These are phyloP conservation scores for Datisca glomerata DNA, from an alignment of 306 rosid species.

Conservation along the genomic window DNA sequence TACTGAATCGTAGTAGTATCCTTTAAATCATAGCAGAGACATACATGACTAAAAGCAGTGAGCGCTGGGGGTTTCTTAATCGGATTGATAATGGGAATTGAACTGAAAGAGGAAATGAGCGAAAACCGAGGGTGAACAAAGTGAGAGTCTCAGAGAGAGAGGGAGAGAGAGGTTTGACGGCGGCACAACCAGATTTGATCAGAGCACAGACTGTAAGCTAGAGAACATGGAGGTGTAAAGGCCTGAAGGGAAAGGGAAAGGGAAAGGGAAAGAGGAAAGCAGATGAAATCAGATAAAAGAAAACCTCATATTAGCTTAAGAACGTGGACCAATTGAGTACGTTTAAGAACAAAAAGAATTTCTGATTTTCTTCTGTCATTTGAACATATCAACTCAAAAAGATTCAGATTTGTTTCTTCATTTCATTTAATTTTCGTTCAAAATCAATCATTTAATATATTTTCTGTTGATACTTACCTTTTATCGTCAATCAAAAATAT, in stretches of 20 bases:
- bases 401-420: no score
- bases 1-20: neutral
- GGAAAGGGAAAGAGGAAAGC: neutral
- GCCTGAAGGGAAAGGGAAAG: conserved; percentile 5
- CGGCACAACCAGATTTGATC: conserved; percentile 22
- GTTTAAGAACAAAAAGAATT: neutral
- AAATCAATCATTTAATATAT: neutral
- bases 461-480: no score
- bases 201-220: conserved; percentile 17
- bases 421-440: neutral
- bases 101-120: neutral
- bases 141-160: conserved; percentile 7
- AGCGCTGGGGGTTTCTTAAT: neutral
- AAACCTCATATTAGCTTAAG: neutral
- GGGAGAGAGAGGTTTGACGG: conserved; percentile 8
- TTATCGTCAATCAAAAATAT: neutral
- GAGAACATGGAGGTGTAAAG: conserved; percentile 9
- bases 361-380: neutral
- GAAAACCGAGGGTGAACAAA: neutral
- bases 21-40: conserved; percentile 11
- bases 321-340: conserved; percentile 13
- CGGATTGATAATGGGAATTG: neutral
- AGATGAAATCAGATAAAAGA: neutral
- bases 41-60: neutral
- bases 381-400: no score